phyloP scores from a whole-genome alignment of 257 asterid genomes.

The Ligustrum vulgare region DNA sequence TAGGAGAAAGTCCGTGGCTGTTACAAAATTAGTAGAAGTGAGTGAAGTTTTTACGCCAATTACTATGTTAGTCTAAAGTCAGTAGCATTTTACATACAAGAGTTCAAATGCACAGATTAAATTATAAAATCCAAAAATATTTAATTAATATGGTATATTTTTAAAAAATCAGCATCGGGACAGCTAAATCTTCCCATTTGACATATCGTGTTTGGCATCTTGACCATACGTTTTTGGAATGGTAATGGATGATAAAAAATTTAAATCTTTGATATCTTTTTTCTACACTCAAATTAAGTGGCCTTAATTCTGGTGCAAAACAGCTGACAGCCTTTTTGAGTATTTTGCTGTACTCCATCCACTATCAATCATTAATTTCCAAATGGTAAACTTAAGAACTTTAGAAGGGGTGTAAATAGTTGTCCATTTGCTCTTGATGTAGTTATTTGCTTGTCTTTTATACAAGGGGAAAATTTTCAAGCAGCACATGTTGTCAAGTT shows the following conservation, averaged over 20 bases:
- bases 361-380: slow-evolving; percentile 19
- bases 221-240: slow-evolving; percentile 7
- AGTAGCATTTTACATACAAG: neutral
- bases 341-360: slow-evolving; percentile 8
- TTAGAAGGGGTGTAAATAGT: neutral
- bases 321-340: neutral
- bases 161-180: too few relatives aligned
- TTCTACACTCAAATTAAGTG: slow-evolving; percentile 14
- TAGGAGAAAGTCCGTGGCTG: too few relatives aligned
- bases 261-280: slow-evolving; percentile 3
- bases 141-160: too few relatives aligned
- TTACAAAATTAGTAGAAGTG: neutral
- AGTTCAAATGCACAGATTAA: too few relatives aligned
- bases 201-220: slow-evolving; percentile 7
- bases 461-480: slow-evolving; percentile 12
- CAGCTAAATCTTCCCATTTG: neutral
- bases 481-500: slow-evolving; percentile 16
- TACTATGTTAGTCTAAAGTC: neutral
- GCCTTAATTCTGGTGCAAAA: slow-evolving; percentile 12
- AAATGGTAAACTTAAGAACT: slow-evolving; percentile 9
- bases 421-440: slow-evolving; percentile 20
- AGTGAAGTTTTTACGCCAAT: neutral
- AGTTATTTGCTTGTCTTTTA: slow-evolving; percentile 19
- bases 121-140: neutral
- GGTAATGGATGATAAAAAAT: slow-evolving; percentile 14